A percentile compares a stretch with the other conserved stretches of the same genome.
Evolutionary conservation across 2,329 filamentous ascomycete genomes (phyloP).

Genomic region (Lachnellula occidentalis): DNA sequence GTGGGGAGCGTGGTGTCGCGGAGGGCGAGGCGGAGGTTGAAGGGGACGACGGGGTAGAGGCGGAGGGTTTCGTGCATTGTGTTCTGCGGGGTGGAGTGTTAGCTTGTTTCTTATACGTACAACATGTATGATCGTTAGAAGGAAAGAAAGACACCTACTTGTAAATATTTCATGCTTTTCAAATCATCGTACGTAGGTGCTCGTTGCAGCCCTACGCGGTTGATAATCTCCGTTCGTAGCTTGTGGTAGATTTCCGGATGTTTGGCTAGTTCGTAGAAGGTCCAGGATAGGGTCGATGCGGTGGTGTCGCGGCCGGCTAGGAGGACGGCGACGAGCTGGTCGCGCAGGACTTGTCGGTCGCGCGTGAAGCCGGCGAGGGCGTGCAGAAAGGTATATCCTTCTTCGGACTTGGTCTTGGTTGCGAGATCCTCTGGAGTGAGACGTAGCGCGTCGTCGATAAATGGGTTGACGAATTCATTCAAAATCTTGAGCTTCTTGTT

Average conservation of each 20-base stretch:
- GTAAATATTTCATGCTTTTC: constrained; percentile 82
- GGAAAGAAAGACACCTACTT: constrained; percentile 21
- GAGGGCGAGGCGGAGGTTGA: constrained; percentile 69
- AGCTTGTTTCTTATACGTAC: neutral
- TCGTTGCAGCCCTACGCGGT: constrained; percentile 56
- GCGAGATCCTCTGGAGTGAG: constrained; percentile 68
- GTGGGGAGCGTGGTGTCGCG: constrained; percentile 69
- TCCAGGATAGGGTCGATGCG: constrained; percentile 73
- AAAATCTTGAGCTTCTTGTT: constrained; percentile 59
- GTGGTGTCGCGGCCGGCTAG: constrained; percentile 87
- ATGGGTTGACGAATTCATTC: constrained; percentile 70
- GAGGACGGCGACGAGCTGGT: constrained; percentile 77
- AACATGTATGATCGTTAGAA: too few species aligned
- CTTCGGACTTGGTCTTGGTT: constrained; percentile 64
- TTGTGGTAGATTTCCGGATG: constrained; percentile 62
- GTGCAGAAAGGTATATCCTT: constrained; percentile 79
- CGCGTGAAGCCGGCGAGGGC: constrained; percentile 77
- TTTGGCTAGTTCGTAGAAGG: constrained; percentile 73
- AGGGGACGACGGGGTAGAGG: constrained; percentile 72
- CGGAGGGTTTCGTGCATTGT: constrained; percentile 73
- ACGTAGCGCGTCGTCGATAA: constrained; percentile 67
- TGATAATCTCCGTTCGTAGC: constrained; percentile 67
- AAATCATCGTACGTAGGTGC: constrained; percentile 71
- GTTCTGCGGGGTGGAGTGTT: constrained; percentile 37
- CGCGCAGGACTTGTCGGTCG: constrained; percentile 65